Percentiles rank a stretch among this genome's conserved stretches.
These are phyloP conservation scores for Diaporthe sp. DNA, from an alignment of 2,329 filamentous ascomycete species.

Conservation along the genomic window DNA sequence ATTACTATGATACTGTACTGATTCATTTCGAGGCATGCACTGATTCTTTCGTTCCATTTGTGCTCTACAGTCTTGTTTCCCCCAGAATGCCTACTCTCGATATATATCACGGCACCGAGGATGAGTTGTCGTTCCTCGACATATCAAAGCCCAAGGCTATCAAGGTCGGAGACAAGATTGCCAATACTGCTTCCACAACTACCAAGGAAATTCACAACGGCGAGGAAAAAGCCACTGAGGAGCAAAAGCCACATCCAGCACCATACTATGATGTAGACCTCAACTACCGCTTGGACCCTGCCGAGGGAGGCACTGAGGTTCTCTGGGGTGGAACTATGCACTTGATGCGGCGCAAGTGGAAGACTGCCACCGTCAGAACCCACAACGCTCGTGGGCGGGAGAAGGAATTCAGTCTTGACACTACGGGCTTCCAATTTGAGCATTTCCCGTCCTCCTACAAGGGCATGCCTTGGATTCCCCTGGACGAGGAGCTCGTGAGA, in stretches of 20 bases:
- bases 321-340: slow-evolving; percentile 11
- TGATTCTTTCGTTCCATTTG: not conserved
- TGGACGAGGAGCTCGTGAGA: not conserved
- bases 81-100: slow-evolving; percentile 6
- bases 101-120: not conserved
- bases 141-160: not conserved
- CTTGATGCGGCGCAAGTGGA: slow-evolving; percentile 11
- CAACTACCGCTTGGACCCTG: slow-evolving; percentile 2
- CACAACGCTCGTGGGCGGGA: slow-evolving; percentile 7
- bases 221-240: not conserved
- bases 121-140: not conserved
- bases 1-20: not conserved
- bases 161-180: not conserved
- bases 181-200: not conserved
- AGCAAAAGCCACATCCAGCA: not conserved
- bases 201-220: not conserved
- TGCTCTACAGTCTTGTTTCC: not conserved
- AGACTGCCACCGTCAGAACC: not conserved
- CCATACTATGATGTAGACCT: slow-evolving; percentile 14
- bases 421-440: slow-evolving; percentile 4
- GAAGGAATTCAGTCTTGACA: slow-evolving; percentile 14
- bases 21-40: not conserved
- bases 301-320: not conserved
- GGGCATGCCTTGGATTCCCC: not conserved
- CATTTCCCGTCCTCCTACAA: slow-evolving; percentile 1